Evolutionary conservation across 257 asterid genomes (phyloP), one percentile per base, ranked within the genome.

Genomic region (Echium plantagineum): DNA sequence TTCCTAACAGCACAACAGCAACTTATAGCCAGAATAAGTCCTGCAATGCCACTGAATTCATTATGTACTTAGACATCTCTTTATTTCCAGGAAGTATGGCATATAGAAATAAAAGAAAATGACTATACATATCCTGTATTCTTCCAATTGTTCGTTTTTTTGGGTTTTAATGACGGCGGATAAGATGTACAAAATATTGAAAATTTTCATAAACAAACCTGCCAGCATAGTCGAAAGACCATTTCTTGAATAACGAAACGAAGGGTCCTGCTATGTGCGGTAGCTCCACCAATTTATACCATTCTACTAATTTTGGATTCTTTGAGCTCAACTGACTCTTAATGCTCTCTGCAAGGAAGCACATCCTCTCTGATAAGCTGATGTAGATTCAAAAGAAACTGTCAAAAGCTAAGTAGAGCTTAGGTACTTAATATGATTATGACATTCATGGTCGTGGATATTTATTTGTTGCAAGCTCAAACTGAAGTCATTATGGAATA

Each of bases 11-110:
- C 82, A 60, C 84, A 72, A 74, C 87, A 85, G 63, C 86, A 85
- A 52, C 85, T 77, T 61, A 85, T 79, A 19, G 90, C 96, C 80
- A 81, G 74, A 57, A 83, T 65, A 5, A 71, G 74, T 66, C 94
- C 96, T 83, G 96, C 96, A 83, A 87, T 84, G 72, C 93, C 96
- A 78, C 94, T 87, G 94, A 67, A 69, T 63, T 66, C 10, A 38
- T 64, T 64, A 69, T 63, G 66, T 53, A 66, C 75, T 59, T 71
- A 78, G 71, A 72, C 61, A 60, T 74, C 58, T 68, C 32, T 31
- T 10, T 20, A 58, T 66, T 15, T 64, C 60, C 19, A 55, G 63
- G 18, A n/a, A 57, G 47, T 24, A 64, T 6, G 30, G 15, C 55
- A 12, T 5, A 28, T 55, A 21, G 10, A 52, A 64, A 52, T 24